These are phyloP conservation scores for Colletotrichum phormii DNA, from an alignment of 2,329 filamentous ascomycete species.

Conservation along the genomic window DNA sequence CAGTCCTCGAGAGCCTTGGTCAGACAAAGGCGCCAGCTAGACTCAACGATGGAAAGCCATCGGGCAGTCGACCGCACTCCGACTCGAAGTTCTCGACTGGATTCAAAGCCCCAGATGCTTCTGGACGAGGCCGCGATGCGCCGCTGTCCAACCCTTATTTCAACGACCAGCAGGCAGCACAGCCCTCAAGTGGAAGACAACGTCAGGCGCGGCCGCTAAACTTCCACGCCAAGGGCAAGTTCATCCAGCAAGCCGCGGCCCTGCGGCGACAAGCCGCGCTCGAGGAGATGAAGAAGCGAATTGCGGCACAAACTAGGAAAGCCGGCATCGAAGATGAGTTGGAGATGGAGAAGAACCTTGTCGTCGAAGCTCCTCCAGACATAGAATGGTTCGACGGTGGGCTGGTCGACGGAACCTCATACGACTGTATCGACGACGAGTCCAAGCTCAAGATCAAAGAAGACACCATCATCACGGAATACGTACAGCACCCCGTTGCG, in stretches of 20 bases:
- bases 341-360: slow-evolving; percentile 88
- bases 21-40: slow-evolving; percentile 58
- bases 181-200: slow-evolving; percentile 67
- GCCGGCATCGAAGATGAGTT: slow-evolving; percentile 94
- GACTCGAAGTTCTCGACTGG: slow-evolving; percentile 29
- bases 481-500: slow-evolving; percentile 92
- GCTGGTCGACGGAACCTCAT: slow-evolving; percentile 76
- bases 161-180: slow-evolving; percentile 74
- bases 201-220: slow-evolving; percentile 81
- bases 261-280: slow-evolving; percentile 87
- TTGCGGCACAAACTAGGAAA: slow-evolving; percentile 87
- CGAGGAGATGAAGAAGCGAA: slow-evolving; percentile 94
- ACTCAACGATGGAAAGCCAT: slow-evolving; percentile 45
- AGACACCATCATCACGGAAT: slow-evolving; percentile 90
- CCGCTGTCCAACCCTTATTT: slow-evolving; percentile 79
- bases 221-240: slow-evolving; percentile 97
- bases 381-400: slow-evolving; percentile 99
- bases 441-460: slow-evolving; percentile 77
- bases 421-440: slow-evolving; percentile 75
- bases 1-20: slow-evolving; percentile 73
- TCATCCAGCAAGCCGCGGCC: slow-evolving; percentile 93
- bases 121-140: slow-evolving; percentile 44
- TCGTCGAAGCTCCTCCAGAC: slow-evolving; percentile 85
- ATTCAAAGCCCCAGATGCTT: slow-evolving; percentile 49
- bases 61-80: slow-evolving; percentile 27